Conservation (phyloP, 2,329 filamentous ascomycete genomes). For the Parastagonospora nodorum region DNA sequence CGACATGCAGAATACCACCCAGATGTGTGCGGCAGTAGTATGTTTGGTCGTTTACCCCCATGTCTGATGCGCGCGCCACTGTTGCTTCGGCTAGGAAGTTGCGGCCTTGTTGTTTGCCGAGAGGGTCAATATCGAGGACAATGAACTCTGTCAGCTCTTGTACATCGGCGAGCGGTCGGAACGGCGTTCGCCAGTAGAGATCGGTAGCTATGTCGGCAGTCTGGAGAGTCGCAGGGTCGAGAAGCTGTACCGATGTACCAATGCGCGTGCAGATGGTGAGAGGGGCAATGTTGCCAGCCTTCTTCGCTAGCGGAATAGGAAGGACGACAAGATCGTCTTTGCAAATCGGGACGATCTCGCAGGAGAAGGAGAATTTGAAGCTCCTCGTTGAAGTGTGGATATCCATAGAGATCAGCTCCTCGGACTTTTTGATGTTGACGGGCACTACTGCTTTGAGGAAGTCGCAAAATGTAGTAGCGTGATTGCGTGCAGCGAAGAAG, state of each 20-base stretch:
- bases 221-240: constrained; percentile 90
- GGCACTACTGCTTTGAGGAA: constrained; percentile 84
- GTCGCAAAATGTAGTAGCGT: constrained; percentile 90
- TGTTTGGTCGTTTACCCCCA: constrained; percentile 82
- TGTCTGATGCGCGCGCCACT: constrained; percentile 82
- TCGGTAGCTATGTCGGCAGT: constrained; percentile 81
- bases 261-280: constrained; percentile 85
- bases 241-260: constrained; percentile 84
- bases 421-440: constrained; percentile 78
- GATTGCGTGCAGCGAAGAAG: constrained; percentile 86
- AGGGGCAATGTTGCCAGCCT: constrained; percentile 85
- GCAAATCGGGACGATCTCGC: constrained; percentile 90
- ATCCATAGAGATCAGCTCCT: constrained; percentile 92
- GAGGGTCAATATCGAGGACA: constrained; percentile 88
- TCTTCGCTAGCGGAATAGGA: constrained; percentile 85
- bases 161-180: constrained; percentile 80
- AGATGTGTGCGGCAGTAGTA: constrained; percentile 93
- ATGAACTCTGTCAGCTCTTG: constrained; percentile 89
- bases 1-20: constrained; percentile 80
- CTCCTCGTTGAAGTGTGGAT: constrained; percentile 87
- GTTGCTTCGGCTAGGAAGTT: constrained; percentile 87
- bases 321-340: constrained; percentile 97
- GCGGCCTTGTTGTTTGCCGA: constrained; percentile 75
- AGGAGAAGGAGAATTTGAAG: constrained; percentile 93
- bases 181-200: constrained; percentile 90